phyloP scores from a whole-genome alignment of 805 yeast genomes.

The Starmerella bacillaris region DNA sequence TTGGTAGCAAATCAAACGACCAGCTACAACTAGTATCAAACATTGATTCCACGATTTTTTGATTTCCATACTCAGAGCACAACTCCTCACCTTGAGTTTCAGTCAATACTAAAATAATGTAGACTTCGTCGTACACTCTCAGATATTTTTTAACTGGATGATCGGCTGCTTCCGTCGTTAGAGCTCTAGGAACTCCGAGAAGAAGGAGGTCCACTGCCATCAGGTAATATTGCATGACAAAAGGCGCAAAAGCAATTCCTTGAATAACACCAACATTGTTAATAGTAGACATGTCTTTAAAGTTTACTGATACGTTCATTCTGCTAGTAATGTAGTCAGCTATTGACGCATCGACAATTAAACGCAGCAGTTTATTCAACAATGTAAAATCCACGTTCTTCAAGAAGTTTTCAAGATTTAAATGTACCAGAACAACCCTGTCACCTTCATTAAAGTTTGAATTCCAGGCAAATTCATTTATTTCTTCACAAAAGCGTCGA shows the following conservation, averaged over 20 bases:
- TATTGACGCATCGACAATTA: conserved; percentile 71
- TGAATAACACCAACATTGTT: conserved; percentile 75
- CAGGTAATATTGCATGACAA: conserved; percentile 80
- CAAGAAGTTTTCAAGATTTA: conserved; percentile 47
- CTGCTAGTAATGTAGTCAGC: conserved; percentile 89
- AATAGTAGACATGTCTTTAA: conserved; percentile 88
- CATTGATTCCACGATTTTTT: not conserved
- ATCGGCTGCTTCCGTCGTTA: conserved; percentile 63
- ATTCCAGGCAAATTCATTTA: conserved; percentile 73
- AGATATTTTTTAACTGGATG: conserved; percentile 70
- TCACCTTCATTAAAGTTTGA: conserved; percentile 54
- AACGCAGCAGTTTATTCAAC: conserved; percentile 58
- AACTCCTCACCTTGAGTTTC: conserved; percentile 59
- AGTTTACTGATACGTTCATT: conserved; percentile 62
- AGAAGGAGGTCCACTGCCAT: conserved; percentile 63
- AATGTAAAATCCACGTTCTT: conserved; percentile 82
- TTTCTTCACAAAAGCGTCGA: conserved; percentile 86
- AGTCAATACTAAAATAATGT: conserved; percentile 58
- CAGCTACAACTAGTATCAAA: conserved; percentile 35
- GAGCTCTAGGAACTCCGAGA: conserved; percentile 72
- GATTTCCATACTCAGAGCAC: conserved; percentile 40
- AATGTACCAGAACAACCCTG: conserved; percentile 68
- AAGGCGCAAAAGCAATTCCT: conserved; percentile 81
- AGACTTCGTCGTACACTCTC: conserved; percentile 67
- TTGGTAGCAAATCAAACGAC: conserved; percentile 65